Evolutionary conservation across 306 rosid genomes (phyloP).

Genomic region (Fragaria iinumae): DNA sequence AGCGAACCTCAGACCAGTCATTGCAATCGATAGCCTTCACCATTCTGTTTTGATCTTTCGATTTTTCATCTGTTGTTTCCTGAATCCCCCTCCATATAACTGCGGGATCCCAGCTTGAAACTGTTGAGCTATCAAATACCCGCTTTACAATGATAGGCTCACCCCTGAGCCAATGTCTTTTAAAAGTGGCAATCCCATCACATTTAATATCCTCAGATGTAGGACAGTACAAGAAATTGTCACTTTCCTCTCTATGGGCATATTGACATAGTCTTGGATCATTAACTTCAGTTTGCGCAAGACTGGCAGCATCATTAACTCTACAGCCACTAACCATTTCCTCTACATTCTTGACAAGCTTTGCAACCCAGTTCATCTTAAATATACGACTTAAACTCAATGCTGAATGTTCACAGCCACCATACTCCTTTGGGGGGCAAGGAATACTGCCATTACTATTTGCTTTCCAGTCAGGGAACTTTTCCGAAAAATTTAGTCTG

Average conservation of each 20-base stretch:
- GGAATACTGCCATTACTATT: conserved; percentile 67
- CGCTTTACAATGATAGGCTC: conserved; percentile 74
- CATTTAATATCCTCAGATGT: conserved; percentile 64
- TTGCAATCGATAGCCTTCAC: conserved; percentile 83
- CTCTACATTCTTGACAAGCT: conserved; percentile 91
- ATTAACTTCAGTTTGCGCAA: conserved; percentile 34
- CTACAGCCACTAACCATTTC: conserved; percentile 96
- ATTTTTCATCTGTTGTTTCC: conserved; percentile 73
- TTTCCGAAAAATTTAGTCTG: conserved; percentile 44
- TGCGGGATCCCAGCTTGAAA: conserved; percentile 85
- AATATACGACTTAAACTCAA: conserved; percentile 83
- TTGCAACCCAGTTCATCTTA: conserved; percentile 99
- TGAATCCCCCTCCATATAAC: conserved; percentile 77
- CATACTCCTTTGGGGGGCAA: conserved; percentile 86
- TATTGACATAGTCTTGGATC: conserved; percentile 48
- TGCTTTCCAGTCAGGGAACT: conserved; percentile 77
- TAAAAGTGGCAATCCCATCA: conserved; percentile 68
- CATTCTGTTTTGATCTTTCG: conserved; percentile 58
- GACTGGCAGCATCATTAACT: conserved; percentile 37
- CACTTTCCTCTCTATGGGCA: conserved; percentile 57
- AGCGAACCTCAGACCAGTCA: conserved; percentile 80
- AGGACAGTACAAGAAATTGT: conserved; percentile 69
- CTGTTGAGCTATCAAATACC: conserved; percentile 77
- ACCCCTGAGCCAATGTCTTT: conserved; percentile 83
- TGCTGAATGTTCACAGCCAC: conserved; percentile 79